phyloP scores from a whole-genome alignment of 2,329 filamentous ascomycete genomes.

The Aspergillus arachidicola region DNA sequence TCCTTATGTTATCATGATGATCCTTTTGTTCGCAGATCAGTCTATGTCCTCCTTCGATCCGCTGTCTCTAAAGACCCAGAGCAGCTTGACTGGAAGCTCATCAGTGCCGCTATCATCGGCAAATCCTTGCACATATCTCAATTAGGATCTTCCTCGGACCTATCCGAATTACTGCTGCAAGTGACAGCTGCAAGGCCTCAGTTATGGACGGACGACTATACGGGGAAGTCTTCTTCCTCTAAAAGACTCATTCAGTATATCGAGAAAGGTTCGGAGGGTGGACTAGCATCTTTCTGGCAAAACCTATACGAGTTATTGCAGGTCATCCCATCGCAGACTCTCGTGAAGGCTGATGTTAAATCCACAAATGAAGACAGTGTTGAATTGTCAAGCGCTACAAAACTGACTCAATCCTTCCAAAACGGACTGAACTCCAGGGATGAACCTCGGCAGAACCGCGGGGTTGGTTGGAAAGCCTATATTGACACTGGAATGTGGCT shows the following conservation, averaged over 20 bases:
- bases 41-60: constrained; percentile 59
- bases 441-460: constrained; percentile 69
- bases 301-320: constrained; percentile 65
- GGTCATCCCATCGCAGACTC: constrained; percentile 55
- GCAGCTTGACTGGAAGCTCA: constrained; percentile 63
- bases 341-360: constrained; percentile 31
- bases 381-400: constrained; percentile 55
- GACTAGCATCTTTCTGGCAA: constrained; percentile 72
- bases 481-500: constrained; percentile 64
- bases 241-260: constrained; percentile 71
- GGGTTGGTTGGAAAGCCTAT: constrained; percentile 75
- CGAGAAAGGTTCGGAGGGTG: constrained; percentile 81
- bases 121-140: constrained; percentile 76
- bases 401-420: constrained; percentile 68
- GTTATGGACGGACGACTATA: constrained; percentile 72
- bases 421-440: constrained; percentile 73
- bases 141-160: constrained; percentile 71
- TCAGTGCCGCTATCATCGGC: constrained; percentile 70
- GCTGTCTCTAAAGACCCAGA: constrained; percentile 52
- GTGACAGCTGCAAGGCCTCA: constrained; percentile 68
- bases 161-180: constrained; percentile 65
- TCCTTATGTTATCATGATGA: constrained; percentile 60
- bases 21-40: constrained; percentile 58
- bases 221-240: constrained; percentile 57
- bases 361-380: constrained; percentile 24